Base-by-base conservation (phyloP, 2,329 filamentous ascomycete genomes). In the Clarireedia paspali region DNA sequence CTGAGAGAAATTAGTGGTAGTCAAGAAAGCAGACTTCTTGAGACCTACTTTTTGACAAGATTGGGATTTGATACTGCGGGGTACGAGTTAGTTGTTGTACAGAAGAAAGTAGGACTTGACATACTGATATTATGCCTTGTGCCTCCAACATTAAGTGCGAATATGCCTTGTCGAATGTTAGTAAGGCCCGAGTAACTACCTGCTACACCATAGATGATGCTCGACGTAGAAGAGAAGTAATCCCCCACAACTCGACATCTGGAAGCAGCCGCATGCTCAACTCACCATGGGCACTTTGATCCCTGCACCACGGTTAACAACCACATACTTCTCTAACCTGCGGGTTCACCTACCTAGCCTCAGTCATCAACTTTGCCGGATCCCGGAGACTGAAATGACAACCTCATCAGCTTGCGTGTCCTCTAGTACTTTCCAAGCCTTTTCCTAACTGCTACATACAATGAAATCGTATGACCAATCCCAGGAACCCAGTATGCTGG, bases 401-500 rank as follows among this genome's bases (percentile, higher is more conserved):
- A 20, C 50, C 68, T 20, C 12, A 38, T 56, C 39, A 55, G 39
- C 40, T 44, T 50, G 7, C 24, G 20, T 34, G 12, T 15, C 24
- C 17, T 12, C 30, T 12, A 14, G 30, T 34, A 10, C 10, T 9
- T 34, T 34, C 30, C 9, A 34, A 12, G 10, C 30, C 30, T 34
- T 34, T 34, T 12, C 4, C 30, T 34, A 34, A 4, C 30, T 34
- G 30, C 10, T 66, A 74, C 67, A 61, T 75, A 70, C 60, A 82
- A 77, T 20, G 68, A 69, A 42, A 77, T 62, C 6, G 75, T 72
- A 70, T 85, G 79, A 40, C 80, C 79, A 7, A 84, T 38, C 51
- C 77, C 72, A 1, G 82, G 82, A 6, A 85, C 66, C 78, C 80
- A 85, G 67, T 85, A 85, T 27, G 80, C 79, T 23, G 77, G 61